Evolutionary conservation across 805 yeast genomes (phyloP).

Genomic region (Spathaspora boniae): DNA sequence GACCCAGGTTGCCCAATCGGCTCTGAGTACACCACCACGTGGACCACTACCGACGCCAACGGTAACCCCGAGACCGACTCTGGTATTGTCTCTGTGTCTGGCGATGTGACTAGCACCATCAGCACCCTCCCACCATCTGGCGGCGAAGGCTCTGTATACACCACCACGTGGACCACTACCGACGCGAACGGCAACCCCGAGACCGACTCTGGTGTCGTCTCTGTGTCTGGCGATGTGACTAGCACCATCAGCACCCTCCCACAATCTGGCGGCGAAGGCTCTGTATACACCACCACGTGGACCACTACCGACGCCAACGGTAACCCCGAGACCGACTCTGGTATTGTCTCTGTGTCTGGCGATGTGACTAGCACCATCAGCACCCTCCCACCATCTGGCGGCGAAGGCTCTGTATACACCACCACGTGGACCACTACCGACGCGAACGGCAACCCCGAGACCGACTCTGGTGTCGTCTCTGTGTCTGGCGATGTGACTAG

Average conservation of each 20-base stretch:
- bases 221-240: slow-evolving; percentile 2
- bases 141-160: no score
- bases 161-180: slow-evolving; percentile 12
- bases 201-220: slow-evolving; percentile 18
- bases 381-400: slow-evolving; percentile 12
- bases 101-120: slow-evolving; percentile 12
- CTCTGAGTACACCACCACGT: slow-evolving; percentile 15
- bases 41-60: slow-evolving; percentile 12
- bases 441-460: slow-evolving; percentile 12
- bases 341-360: slow-evolving; percentile 14
- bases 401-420: slow-evolving; percentile 9
- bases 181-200: slow-evolving; percentile 12
- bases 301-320: slow-evolving; percentile 8
- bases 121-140: slow-evolving; percentile 12
- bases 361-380: slow-evolving; percentile 12
- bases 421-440: slow-evolving; percentile 12
- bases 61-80: slow-evolving; percentile 14
- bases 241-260: slow-evolving; percentile 6
- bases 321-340: slow-evolving; percentile 13
- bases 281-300: slow-evolving; percentile 14
- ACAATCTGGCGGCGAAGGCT: not conserved
- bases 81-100: slow-evolving; percentile 14
- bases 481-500: slow-evolving; percentile 1
- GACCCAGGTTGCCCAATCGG: slow-evolving; percentile 10
- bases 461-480: slow-evolving; percentile 17